Evolutionary conservation across 2,329 filamentous ascomycete species (phyloP).

Genomic region (Moelleriella libera): DNA sequence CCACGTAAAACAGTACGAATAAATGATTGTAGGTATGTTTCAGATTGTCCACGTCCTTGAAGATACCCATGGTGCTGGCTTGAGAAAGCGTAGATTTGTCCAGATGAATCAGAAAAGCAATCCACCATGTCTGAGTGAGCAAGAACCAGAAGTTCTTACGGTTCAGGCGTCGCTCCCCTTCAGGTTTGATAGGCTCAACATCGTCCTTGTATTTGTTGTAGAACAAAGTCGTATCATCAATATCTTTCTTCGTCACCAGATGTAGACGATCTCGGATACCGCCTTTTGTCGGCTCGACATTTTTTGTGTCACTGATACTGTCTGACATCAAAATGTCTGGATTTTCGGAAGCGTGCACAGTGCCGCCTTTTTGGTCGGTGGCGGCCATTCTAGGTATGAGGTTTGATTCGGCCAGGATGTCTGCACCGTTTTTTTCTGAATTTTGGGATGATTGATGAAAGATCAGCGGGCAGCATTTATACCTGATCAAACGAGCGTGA

Average conservation of each 20-base stretch:
- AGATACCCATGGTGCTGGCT: slow-evolving; percentile 12
- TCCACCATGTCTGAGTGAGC: slow-evolving; percentile 10
- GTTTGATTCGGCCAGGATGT: too few relatives aligned
- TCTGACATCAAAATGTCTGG: background rate
- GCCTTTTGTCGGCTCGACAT: background rate
- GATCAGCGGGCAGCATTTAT: background rate
- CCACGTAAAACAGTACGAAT: slow-evolving; percentile 10
- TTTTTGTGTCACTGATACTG: background rate
- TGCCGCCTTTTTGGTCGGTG: background rate
- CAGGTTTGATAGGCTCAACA: slow-evolving; percentile 4
- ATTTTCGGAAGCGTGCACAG: background rate
- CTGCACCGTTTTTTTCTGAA: too few relatives aligned
- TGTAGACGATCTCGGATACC: background rate
- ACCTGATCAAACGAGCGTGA: background rate
- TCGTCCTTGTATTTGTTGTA: slow-evolving; percentile 10
- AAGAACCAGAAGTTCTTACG: slow-evolving; percentile 12
- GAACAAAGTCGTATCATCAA: slow-evolving; percentile 11
- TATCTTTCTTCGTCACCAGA: slow-evolving; percentile 7
- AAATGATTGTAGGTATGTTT: slow-evolving; percentile 10
- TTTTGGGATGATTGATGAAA: too few relatives aligned
- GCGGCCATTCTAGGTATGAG: background rate
- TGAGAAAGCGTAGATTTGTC: slow-evolving; percentile 11
- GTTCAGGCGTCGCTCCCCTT: slow-evolving; percentile 4
- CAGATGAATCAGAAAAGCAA: slow-evolving; percentile 11
- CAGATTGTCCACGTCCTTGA: slow-evolving; percentile 10